Conservation (phyloP, 768 basidiomycete genomes). For the Paxillus involutus region DNA sequence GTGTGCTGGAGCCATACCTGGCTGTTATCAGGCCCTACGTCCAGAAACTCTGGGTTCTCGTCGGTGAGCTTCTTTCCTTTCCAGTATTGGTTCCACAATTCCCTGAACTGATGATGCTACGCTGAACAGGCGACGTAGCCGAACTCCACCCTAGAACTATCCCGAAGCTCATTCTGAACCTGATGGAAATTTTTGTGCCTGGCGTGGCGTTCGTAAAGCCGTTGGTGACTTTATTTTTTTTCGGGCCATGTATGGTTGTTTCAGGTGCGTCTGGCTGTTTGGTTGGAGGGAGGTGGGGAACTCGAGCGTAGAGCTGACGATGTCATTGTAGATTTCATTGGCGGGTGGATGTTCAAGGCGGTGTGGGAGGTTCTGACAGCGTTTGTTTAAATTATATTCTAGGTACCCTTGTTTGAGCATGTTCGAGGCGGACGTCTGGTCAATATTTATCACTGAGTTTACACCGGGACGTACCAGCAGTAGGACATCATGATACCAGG, state of each 20-base stretch:
- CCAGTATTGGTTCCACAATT: background rate
- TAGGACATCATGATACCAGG: too few relatives aligned
- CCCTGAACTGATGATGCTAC: background rate
- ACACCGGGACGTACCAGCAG: too few relatives aligned
- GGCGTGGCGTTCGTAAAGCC: slow-evolving; percentile 10
- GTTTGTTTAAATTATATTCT: background rate
- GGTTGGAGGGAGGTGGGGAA: background rate
- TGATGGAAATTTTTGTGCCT: slow-evolving; percentile 5
- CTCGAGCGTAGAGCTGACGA: background rate
- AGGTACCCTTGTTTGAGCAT: too few relatives aligned
- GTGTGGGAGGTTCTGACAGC: background rate
- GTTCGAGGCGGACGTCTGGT: too few relatives aligned
- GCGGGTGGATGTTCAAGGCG: slow-evolving; percentile 7
- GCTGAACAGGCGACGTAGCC: slow-evolving; percentile 4
- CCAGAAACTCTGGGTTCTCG: slow-evolving; percentile 3
- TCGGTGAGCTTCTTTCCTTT: slow-evolving; percentile 4
- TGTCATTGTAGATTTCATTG: slow-evolving; percentile 8
- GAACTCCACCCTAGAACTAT: slow-evolving; percentile 14
- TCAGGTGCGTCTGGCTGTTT: slow-evolving; percentile 3
- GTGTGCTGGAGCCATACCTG: background rate
- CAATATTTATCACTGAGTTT: too few relatives aligned
- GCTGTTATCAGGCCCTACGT: background rate
- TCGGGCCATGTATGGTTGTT: slow-evolving; percentile 13
- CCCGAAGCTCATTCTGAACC: slow-evolving; percentile 10
- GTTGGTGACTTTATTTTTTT: slow-evolving; percentile 9